Base-by-base conservation (phyloP, 768 basidiomycete species). In the Boletellus ananas region DNA sequence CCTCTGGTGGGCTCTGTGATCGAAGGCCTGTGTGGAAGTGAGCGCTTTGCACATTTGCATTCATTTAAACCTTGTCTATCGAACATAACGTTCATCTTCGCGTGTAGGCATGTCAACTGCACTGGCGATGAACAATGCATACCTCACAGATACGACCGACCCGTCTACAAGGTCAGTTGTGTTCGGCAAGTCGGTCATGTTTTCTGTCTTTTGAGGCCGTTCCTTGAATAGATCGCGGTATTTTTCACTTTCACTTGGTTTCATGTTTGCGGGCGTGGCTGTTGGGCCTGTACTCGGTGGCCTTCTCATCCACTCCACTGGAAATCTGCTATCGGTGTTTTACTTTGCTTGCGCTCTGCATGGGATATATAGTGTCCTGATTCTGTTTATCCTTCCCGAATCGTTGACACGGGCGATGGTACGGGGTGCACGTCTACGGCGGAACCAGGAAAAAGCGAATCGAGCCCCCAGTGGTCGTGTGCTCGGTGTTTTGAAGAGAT, bases 241-340 rank as follows among this genome's bases (percentile, higher is more conserved):
- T 18, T 84, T 88, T 60, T 87, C 89, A 1, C 65, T 87, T 25
- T 70, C 72, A 39, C 68, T 81, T 2, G 93, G 93, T 1, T 70
- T 90, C 4, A 52, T 84, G 39, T 90, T 87, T 67, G 61, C 71
- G 6, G 93, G 93, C n/a, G 75, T 88, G 61, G 85, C 84, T 1
- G 29, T 88, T 17, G 93, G 93, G 0, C 93, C 93, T 6, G 75
- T 81, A 3, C 50, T 93, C 0, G 89, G 90, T n/a, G 76, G 80
- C 44, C 50, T 88, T 31, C 61, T 90, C 37, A 80, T 93, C 59
- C 77, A 70, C 33, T 56, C 67, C 20, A 87, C 84, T 1, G 77
- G 75, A 6, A 68, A 71, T 14, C 58, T 78, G 10, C 65, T 89
- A 17, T 79, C 80, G 1, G 81, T 89, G 16, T 94, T 94, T 72